Percentiles rank a stretch among this genome's conserved stretches.
Evolutionary conservation across 1,139 yeast genomes (phyloP).

Genomic region (Debaryomyces psychrophilus): DNA sequence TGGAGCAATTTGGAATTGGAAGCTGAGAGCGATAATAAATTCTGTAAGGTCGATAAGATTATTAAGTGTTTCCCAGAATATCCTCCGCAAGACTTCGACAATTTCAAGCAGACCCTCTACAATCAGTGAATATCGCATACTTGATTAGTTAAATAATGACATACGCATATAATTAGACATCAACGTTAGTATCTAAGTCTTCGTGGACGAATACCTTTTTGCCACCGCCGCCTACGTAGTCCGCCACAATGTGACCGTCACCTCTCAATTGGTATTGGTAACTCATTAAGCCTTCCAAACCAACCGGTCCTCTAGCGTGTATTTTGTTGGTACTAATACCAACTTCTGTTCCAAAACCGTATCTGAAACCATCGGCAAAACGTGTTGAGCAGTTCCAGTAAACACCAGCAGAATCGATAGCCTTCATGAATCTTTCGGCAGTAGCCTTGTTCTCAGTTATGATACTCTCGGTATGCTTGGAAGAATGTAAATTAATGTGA

Average conservation of each 20-base stretch:
- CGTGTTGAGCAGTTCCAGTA: constrained; percentile 97
- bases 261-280: constrained; percentile 94
- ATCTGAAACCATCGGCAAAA: constrained; percentile 97
- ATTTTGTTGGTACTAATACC: constrained; percentile 96
- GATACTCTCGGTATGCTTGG: constrained; percentile 94
- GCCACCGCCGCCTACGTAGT: constrained; percentile 94
- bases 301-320: constrained; percentile 98
- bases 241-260: constrained; percentile 87
- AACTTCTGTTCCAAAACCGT: constrained; percentile 98
- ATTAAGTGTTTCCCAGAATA: constrained; percentile 40
- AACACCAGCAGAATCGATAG: constrained; percentile 95
- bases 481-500: constrained; percentile 88
- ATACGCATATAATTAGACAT: constrained; percentile 10
- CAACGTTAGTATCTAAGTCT: constrained; percentile 41
- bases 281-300: constrained; percentile 93
- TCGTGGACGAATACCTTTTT: constrained; percentile 75
- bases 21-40: constrained; percentile 15
- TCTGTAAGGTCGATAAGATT: constrained; percentile 30
- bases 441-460: constrained; percentile 69
- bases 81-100: constrained; percentile 43
- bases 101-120: constrained; percentile 24
- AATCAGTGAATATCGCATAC: constrained; percentile 1
- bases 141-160: constrained; percentile 1
- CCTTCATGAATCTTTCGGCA: constrained; percentile 80
- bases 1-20: constrained; percentile 53